Percentiles rank a stretch among this genome's conserved stretches.
These are phyloP conservation scores for Inga laurina DNA, from an alignment of 306 rosid species.

Conservation along the genomic window DNA sequence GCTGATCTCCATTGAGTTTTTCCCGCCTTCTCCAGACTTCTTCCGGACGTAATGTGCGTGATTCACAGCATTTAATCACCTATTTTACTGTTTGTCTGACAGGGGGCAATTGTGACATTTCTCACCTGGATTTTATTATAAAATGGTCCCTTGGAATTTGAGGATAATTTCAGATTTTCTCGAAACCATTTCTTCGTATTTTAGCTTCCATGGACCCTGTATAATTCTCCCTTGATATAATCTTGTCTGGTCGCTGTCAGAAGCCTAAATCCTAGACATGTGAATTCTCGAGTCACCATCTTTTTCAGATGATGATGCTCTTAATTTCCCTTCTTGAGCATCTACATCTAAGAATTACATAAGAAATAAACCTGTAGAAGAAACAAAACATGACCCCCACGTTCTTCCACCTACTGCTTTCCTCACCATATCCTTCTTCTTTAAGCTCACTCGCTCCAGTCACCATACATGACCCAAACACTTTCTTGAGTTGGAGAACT, in stretches of 20 bases:
- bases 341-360: conserved; percentile 78
- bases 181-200: no score
- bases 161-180: no score
- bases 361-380: conserved; percentile 90
- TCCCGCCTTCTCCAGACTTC: no score
- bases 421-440: conserved; percentile 84
- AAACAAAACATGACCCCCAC: conserved; percentile 76
- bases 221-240: no score
- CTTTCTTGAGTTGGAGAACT: conserved; percentile 83
- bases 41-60: no score
- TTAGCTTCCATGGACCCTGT: no score
- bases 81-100: no score
- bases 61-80: no score
- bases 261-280: conserved; percentile 53
- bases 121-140: no score
- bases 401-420: conserved; percentile 75
- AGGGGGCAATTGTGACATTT: no score
- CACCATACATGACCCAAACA: conserved; percentile 74
- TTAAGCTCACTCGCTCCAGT: conserved; percentile 69
- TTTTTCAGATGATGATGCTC: conserved; percentile 41
- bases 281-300: conserved; percentile 38
- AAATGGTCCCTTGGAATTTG: no score
- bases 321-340: conserved; percentile 62
- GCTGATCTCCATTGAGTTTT: no score
- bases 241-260: conserved; percentile 39